A percentile compares a stretch with the other conserved stretches of the same genome.
Evolutionary conservation across 148 eudicot species (phyloP).

Genomic region (Talinum fruticosum): DNA sequence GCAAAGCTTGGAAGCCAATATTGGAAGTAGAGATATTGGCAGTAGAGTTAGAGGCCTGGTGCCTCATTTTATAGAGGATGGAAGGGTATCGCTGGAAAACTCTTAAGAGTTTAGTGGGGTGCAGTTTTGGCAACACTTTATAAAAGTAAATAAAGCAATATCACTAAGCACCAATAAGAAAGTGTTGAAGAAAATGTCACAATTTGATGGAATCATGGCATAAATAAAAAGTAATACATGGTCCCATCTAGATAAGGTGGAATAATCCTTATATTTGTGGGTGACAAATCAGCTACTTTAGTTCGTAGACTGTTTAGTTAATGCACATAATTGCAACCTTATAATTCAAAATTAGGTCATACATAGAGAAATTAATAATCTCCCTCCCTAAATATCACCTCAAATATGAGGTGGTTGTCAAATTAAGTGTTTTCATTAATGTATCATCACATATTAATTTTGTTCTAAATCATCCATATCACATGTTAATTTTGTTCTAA

Average conservation of each 20-base stretch:
- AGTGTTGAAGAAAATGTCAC: neutral
- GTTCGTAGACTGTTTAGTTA: neutral
- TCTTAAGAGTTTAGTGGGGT: neutral
- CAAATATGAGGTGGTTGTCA: neutral
- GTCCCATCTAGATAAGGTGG: slow-evolving; percentile 17
- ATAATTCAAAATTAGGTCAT: neutral
- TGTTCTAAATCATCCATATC: too few species aligned
- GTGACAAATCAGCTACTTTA: slow-evolving; percentile 24
- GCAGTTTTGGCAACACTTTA: neutral
- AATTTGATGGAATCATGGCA: slow-evolving; percentile 16
- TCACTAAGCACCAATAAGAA: neutral
- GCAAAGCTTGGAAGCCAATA: slow-evolving; percentile 11
- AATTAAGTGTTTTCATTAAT: neutral
- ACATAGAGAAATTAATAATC: neutral
- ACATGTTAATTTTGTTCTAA: too few species aligned
- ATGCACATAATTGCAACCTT: neutral
- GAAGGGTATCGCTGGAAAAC: neutral
- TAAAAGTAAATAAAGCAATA: slow-evolving; percentile 5
- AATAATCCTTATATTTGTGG: slow-evolving; percentile 26
- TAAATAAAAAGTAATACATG: slow-evolving; percentile 10
- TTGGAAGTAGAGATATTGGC: too few species aligned
- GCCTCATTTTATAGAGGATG: slow-evolving; percentile 21
- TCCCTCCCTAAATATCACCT: neutral
- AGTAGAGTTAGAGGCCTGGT: slow-evolving; percentile 8
- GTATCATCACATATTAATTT: too few species aligned